These are phyloP conservation scores for Cystobasidiaceae sp. DNA, from an alignment of 1,284 basidiomycete genomes.

Conservation along the genomic window DNA sequence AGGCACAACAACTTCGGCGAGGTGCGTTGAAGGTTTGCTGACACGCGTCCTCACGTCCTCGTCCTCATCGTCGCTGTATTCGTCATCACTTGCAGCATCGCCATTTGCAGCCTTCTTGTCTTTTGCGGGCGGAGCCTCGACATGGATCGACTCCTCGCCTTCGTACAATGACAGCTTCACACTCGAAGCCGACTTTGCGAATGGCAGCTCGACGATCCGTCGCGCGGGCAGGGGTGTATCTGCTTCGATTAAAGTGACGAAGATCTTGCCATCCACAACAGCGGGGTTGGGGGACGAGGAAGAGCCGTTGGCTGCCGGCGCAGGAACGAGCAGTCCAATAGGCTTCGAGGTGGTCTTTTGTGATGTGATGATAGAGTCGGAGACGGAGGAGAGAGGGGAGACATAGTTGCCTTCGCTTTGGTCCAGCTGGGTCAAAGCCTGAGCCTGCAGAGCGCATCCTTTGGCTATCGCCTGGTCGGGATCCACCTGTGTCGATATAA, in stretches of 20 bases:
- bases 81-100: conserved; percentile 47
- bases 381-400: conserved; percentile 30
- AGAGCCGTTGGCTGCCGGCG: conserved; percentile 54
- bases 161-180: conserved; percentile 83
- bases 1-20: conserved; percentile 60
- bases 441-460: conserved; percentile 82
- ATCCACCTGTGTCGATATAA: conserved; percentile 60
- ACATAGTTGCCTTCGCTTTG: conserved; percentile 47
- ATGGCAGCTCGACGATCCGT: conserved; percentile 65
- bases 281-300: conserved; percentile 41
- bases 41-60: conserved; percentile 61
- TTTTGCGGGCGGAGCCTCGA: conserved; percentile 54
- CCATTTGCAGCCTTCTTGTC: conserved; percentile 32
- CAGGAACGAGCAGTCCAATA: conserved; percentile 69
- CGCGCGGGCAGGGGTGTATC: conserved; percentile 53
- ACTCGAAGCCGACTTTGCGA: conserved; percentile 55
- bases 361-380: conserved; percentile 35
- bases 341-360: conserved; percentile 60
- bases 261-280: conserved; percentile 46
- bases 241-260: conserved; percentile 46
- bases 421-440: conserved; percentile 56
- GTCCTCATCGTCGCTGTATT: conserved; percentile 50
- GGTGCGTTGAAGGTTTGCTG: conserved; percentile 58
- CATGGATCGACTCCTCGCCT: conserved; percentile 69
- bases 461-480: conserved; percentile 84